phyloP scores from a whole-genome alignment of 306 rosid genomes.

The Cucumis cinereus region DNA sequence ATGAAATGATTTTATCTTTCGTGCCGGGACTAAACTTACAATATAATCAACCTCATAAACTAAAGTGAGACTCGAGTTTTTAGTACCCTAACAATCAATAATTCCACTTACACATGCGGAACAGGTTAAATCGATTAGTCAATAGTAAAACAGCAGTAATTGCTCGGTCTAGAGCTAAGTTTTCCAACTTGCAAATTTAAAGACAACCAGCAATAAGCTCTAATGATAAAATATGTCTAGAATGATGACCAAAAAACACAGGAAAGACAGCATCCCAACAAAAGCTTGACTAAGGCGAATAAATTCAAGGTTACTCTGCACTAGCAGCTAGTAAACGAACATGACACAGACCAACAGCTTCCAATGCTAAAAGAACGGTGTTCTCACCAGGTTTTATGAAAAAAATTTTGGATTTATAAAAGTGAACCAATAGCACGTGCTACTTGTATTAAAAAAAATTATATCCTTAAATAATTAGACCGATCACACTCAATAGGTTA shows the following conservation, averaged over 20 bases:
- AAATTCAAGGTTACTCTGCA: conserved; percentile 1
- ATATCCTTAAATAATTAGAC: not conserved
- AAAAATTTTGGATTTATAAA: not conserved
- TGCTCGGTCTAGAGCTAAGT: not conserved
- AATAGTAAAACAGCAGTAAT: not conserved
- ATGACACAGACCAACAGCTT: not conserved
- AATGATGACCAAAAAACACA: not conserved
- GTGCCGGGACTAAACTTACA: not conserved
- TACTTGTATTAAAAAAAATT: not conserved
- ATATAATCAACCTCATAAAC: not conserved
- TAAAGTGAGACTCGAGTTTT: not conserved
- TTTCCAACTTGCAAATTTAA: not conserved
- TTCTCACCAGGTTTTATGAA: not conserved
- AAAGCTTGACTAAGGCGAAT: not conserved
- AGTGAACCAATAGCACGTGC: not conserved
- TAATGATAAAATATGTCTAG: not conserved
- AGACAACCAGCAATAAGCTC: not conserved
- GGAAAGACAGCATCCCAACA: not conserved
- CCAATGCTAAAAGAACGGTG: not conserved
- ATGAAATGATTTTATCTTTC: not conserved
- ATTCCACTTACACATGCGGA: not conserved
- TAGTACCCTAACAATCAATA: not conserved
- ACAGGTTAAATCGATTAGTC: not conserved
- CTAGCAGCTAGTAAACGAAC: not conserved
- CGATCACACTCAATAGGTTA: not conserved